These are phyloP conservation scores for Sclerotinia spermophila DNA, from an alignment of 2,329 filamentous ascomycete species.

Conservation along the genomic window DNA sequence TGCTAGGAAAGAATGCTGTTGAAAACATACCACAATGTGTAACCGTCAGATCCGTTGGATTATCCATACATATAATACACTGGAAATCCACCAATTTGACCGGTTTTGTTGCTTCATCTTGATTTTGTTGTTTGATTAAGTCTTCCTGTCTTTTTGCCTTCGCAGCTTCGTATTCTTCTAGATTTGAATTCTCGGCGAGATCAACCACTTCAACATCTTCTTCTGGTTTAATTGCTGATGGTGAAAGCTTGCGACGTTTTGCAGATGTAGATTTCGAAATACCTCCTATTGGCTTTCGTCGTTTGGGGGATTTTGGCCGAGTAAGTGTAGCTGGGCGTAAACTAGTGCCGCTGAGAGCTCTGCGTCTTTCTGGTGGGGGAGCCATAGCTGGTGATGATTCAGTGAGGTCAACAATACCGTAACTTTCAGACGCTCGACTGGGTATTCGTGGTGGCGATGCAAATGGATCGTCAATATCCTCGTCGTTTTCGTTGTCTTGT, in stretches of 20 bases:
- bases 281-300: background rate
- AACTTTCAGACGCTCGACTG: conserved; percentile 20
- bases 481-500: background rate
- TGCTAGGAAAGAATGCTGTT: background rate
- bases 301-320: conserved; percentile 9
- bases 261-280: background rate
- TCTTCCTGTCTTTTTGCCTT: conserved; percentile 32
- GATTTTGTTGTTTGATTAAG: conserved; percentile 39
- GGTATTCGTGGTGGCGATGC: background rate
- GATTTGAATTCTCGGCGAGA: conserved; percentile 31
- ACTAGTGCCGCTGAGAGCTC: conserved; percentile 23
- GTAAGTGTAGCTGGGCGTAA: conserved; percentile 21
- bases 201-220: conserved; percentile 31
- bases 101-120: conserved; percentile 47
- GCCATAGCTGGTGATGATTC: conserved; percentile 27
- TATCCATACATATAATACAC: conserved; percentile 67
- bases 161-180: conserved; percentile 30
- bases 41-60: conserved; percentile 54
- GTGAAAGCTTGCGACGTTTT: conserved; percentile 13
- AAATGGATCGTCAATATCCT: background rate
- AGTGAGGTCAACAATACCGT: conserved; percentile 31
- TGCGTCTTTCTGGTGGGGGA: conserved; percentile 29
- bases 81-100: conserved; percentile 53
- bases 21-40: conserved; percentile 60
- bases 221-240: conserved; percentile 2